phyloP scores from a whole-genome alignment of 208 protist genomes.

The Leishmania mexicana region DNA sequence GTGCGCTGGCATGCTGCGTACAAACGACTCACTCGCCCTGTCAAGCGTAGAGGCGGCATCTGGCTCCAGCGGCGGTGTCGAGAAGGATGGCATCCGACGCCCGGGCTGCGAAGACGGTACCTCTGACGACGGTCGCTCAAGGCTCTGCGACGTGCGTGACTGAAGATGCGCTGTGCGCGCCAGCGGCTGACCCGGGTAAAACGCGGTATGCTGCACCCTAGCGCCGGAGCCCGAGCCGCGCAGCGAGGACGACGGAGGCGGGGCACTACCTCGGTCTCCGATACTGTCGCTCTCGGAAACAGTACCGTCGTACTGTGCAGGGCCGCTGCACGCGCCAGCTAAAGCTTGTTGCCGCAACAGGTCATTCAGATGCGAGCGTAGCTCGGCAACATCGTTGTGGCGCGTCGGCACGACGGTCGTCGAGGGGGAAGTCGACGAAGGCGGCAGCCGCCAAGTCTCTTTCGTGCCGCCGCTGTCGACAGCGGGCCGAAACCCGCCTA shows the following conservation, averaged over 20 bases:
- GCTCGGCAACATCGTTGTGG: conserved; percentile 14
- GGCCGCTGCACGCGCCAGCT: background rate
- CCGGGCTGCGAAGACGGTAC: background rate
- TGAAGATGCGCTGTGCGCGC: background rate
- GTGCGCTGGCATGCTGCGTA: background rate
- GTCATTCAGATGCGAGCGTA: conserved; percentile 27
- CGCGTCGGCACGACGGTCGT: background rate
- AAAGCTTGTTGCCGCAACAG: conserved; percentile 14
- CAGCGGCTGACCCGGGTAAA: background rate
- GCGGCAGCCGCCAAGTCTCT: too few relatives aligned
- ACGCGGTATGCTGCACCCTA: background rate
- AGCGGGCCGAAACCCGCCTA: background rate
- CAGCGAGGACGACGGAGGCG: conserved; percentile 4
- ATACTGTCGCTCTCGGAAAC: background rate
- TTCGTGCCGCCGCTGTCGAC: background rate
- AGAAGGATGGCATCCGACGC: background rate
- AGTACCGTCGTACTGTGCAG: background rate
- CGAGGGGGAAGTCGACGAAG: background rate
- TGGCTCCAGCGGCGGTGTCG: background rate
- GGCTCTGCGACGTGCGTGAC: background rate
- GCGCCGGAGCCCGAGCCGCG: background rate
- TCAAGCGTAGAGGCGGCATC: background rate
- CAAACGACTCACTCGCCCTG: background rate
- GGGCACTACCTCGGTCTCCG: background rate
- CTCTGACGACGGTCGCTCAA: background rate